phyloP scores from a whole-genome alignment of 441 rosid genomes.

The Cnidoscolus chayamansa region DNA sequence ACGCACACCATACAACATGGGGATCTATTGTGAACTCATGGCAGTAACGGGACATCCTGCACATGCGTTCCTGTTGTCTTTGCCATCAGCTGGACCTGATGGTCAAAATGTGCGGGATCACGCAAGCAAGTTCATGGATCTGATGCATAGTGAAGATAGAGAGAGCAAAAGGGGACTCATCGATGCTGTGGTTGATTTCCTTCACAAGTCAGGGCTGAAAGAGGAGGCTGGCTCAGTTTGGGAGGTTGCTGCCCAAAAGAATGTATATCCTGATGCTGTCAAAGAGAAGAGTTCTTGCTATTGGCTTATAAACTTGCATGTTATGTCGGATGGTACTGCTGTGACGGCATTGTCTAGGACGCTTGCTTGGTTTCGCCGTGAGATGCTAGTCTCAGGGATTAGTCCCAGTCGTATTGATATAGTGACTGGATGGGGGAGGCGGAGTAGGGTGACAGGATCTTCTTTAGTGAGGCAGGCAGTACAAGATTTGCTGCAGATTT shows the following conservation, averaged over 20 bases:
- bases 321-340: constrained; percentile 94
- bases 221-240: constrained; percentile 91
- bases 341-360: constrained; percentile 74
- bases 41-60: constrained; percentile 78
- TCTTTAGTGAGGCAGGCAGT: constrained; percentile 79
- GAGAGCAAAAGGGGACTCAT: constrained; percentile 93
- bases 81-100: constrained; percentile 81
- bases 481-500: constrained; percentile 65
- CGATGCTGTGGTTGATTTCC: constrained; percentile 83
- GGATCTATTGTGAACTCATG: constrained; percentile 72
- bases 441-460: constrained; percentile 81
- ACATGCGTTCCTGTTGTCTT: constrained; percentile 61
- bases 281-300: constrained; percentile 71
- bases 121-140: constrained; percentile 61
- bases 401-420: constrained; percentile 78
- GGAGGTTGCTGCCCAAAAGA: constrained; percentile 82
- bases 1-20: constrained; percentile 57
- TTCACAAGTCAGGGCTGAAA: constrained; percentile 85
- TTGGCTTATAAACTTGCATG: constrained; percentile 92
- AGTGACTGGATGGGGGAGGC: constrained; percentile 92
- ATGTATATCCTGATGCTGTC: constrained; percentile 78
- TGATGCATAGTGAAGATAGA: constrained; percentile 88
- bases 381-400: constrained; percentile 62
- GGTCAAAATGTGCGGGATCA: constrained; percentile 84
- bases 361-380: constrained; percentile 77